Evolutionary conservation across 257 asterid genomes (phyloP).

Genomic region (Ilex aquifolium): DNA sequence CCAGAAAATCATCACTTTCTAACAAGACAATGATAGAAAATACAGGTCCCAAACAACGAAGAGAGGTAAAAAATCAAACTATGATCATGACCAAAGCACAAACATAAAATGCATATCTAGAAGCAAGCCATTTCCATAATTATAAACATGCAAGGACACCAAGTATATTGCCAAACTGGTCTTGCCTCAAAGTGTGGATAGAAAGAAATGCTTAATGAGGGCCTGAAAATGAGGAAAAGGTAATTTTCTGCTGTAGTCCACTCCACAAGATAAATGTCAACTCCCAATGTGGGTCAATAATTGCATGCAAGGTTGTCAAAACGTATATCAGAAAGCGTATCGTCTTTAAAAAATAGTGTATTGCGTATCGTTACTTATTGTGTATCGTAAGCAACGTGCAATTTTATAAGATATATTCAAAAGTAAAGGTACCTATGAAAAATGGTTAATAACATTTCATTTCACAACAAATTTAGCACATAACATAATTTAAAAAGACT

Average conservation of each 20-base stretch:
- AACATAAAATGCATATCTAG: too few relatives aligned
- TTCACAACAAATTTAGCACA: too few relatives aligned
- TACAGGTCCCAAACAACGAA: background rate
- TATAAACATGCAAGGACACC: background rate
- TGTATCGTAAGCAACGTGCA: too few relatives aligned
- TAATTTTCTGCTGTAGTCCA: background rate
- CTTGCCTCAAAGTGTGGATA: background rate
- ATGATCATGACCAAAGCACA: background rate
- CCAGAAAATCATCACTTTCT: conserved; percentile 13
- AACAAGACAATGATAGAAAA: conserved; percentile 5
- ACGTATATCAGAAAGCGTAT: too few relatives aligned
- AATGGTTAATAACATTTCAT: too few relatives aligned
- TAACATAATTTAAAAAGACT: too few relatives aligned
- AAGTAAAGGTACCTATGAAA: too few relatives aligned
- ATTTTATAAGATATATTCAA: too few relatives aligned
- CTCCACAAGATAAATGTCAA: background rate
- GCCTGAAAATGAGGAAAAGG: background rate
- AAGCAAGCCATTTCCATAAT: background rate
- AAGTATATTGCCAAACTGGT: background rate
- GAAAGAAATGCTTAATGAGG: background rate
- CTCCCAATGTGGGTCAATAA: too few relatives aligned
- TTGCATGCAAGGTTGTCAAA: too few relatives aligned
- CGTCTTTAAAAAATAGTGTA: too few relatives aligned
- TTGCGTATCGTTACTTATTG: too few relatives aligned
- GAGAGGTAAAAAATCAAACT: background rate